Base-by-base conservation (phyloP, 164 flowering plant species). In the Umbellularia californica region DNA sequence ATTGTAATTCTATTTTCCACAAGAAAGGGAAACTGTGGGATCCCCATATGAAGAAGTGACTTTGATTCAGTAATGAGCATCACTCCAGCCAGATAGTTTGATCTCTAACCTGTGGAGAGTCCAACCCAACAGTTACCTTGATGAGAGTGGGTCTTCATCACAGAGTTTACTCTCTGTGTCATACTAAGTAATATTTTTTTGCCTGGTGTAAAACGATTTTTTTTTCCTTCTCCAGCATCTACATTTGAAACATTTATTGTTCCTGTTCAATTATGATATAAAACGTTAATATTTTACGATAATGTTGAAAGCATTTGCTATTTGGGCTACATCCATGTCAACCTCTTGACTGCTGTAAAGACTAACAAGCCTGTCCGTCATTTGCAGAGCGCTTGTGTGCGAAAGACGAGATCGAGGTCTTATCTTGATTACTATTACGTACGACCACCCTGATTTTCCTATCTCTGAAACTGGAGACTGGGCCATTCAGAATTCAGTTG, bases 301-400 rank as follows among this genome's bases (percentile, higher is more conserved):
- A 55, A 1, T 55, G 60, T 55, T 55, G 5, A 52, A 52, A 52
- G 58, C 58, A 12, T 52, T 52, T 52, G 19, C 4, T 12, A 52
- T 52, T 52, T 52, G 58, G 58, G 19, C 13, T 52, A 52, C 58
- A 52, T 13, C 19, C 19, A 55, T 55, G 60, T 35, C 47, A 19
- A 14, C n/a, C 17, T 17, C 19, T 55, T 55, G 17, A 55, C 1
- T 14, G 17, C 20, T 55, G 19, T 55, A 55, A 14, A 35, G 47
- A 60, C 25, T 22, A 12, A 66, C 69, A 66, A 66, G 41, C 69
- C 3, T 66, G 11, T 12, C 6, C 10, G 27, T 28, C 50, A 51
- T 67, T 77, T 73, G 74, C 87, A 89, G 93, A 89, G 82, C 86
- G 93, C 25, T 62, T 85, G 76, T 89, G 90, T 79, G 75, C 84